phyloP scores from a whole-genome alignment of 768 basidiomycete species.

The Lentinula edodes region DNA sequence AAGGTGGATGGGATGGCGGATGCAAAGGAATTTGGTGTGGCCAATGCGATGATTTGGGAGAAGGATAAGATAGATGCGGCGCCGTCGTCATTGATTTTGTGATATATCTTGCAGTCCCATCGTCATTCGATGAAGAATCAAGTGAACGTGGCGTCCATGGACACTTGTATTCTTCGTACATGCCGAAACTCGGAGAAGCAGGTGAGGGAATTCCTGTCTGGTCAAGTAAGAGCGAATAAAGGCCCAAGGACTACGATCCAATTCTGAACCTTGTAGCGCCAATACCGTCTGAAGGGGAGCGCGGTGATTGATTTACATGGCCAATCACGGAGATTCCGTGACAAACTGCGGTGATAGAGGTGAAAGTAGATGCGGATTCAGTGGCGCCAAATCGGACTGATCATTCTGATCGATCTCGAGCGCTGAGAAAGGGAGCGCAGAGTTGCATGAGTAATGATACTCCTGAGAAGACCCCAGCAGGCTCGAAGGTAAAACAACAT shows the following conservation, averaged over 20 bases:
- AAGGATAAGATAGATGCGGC: neutral
- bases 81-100: neutral
- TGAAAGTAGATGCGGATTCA: neutral
- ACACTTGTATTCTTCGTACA: neutral
- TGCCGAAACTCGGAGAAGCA: neutral
- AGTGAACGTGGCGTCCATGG: neutral
- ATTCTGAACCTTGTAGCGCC: neutral
- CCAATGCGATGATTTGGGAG: neutral
- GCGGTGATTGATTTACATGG: neutral
- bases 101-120: neutral
- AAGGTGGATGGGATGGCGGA: neutral
- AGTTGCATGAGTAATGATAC: too few species aligned
- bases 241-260: neutral
- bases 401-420: neutral
- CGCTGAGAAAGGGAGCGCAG: neutral
- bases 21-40: neutral
- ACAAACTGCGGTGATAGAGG: neutral
- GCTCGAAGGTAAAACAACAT: neutral
- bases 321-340: neutral
- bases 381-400: neutral
- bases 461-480: neutral
- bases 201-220: neutral
- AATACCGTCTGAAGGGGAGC: neutral
- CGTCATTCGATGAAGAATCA: neutral
- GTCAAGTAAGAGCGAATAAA: neutral